Conservation (phyloP, 2,329 filamentous ascomycete species). For the Plenodomus tracheiphilus region DNA sequence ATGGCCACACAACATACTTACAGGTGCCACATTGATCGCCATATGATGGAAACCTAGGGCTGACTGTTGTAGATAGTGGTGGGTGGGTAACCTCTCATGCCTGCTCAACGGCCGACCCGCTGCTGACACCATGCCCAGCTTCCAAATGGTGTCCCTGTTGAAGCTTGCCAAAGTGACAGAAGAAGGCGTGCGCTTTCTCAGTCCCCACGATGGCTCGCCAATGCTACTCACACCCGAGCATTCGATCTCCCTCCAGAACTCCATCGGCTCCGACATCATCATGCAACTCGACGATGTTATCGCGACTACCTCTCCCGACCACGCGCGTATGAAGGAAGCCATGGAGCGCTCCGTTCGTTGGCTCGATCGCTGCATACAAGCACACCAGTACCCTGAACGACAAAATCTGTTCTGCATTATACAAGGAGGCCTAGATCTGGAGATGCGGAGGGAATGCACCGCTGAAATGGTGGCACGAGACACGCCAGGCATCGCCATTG, state of each 20-base stretch:
- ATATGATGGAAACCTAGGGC: conserved; percentile 6
- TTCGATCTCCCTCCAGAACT: conserved; percentile 94
- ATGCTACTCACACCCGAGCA: conserved; percentile 98
- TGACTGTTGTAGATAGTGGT: conserved; percentile 49
- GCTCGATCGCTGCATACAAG: conserved; percentile 92
- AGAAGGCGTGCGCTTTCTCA: conserved; percentile 93
- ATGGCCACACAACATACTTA: conserved; percentile 94
- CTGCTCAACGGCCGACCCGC: conserved; percentile 12
- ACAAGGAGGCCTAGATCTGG: conserved; percentile 88
- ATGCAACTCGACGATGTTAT: conserved; percentile 99
- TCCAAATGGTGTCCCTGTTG: conserved; percentile 97
- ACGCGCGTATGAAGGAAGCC: conserved; percentile 84
- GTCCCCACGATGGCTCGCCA: conserved; percentile 89
- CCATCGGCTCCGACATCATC: conserved; percentile 96
- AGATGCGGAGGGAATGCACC: conserved; percentile 82
- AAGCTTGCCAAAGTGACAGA: conserved; percentile 94
- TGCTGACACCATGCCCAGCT: conserved; percentile 60
- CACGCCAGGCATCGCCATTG: conserved; percentile 95
- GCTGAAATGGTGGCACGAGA: conserved; percentile 83
- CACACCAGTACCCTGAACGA: conserved; percentile 77
- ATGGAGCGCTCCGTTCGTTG: conserved; percentile 94
- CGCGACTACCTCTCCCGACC: conserved; percentile 90
- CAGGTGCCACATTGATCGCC: conserved; percentile 50
- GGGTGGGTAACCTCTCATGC: conserved; percentile 43
- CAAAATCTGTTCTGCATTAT: conserved; percentile 99